Base-by-base conservation (phyloP, 2,329 filamentous ascomycete species). In the Epichloe bromicola region DNA sequence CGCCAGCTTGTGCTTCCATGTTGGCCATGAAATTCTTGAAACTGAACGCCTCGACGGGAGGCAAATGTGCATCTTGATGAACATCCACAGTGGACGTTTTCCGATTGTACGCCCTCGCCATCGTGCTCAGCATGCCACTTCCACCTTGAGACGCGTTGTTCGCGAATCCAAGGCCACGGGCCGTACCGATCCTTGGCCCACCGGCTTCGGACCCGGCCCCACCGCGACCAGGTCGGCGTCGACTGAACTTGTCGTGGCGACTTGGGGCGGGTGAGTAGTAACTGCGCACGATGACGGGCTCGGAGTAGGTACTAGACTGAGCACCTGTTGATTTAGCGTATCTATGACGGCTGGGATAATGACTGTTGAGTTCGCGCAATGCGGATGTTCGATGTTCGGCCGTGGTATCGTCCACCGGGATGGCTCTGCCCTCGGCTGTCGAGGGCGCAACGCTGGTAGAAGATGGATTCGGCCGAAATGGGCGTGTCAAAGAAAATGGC, bases 241-340 rank as follows among this genome's bases (percentile, higher is more conserved):
- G 61, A 34, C 60, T 63, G 17, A 62, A 60, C 51, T 58, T 62
- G 19, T 56, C 57, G 26, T 63, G 63, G 20, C 67, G 67, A 41
- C 59, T 63, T 14, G 64, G 59, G 23, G 59, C 67, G 11, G 67
- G 72, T 1, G 76, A 74, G 42, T 76, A 79, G 60, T 83, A 83
- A 46, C 79, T 83, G 52, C 79, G 74, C 23, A 83, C 80, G 39
- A 83, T 76, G 51, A 83, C 78, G n/a, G 80, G 80, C 55, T 82
- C 78, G 3, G 76, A 81, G 59, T 79, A 81, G 39, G 78, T 82
- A 56, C 71, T 78, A 64, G 67, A 79, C 59, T 75, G 70, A 17
- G 78, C 72, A 11, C 75, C 74, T 12, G 74, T 73, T 23, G 76
- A 76, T 62, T 79, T 76, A 53, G 75, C 68, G 68, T 76, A 79